Base-by-base conservation (phyloP, 306 rosid genomes). In the Quercus cerris region DNA sequence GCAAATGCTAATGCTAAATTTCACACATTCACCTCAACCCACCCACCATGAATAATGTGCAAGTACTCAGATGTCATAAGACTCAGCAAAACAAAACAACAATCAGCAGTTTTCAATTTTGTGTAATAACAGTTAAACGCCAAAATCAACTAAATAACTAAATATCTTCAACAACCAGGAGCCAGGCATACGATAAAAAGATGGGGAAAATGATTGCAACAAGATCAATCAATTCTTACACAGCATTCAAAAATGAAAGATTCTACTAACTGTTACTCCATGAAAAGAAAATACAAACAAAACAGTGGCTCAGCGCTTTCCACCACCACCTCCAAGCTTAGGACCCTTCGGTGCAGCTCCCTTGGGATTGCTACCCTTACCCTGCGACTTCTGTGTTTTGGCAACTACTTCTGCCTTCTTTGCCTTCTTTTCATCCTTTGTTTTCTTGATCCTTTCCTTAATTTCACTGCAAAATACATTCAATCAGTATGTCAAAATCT, bases 361-460 rank as follows among this genome's bases (percentile, higher is more conserved):
- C 89, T 89, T 94, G 3, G 87, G 5, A 70, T 85, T 67, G 74
- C 51, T 90, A 33, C 90, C 84, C 85, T 91, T 91, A 28, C 88
- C 89, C 69, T 63, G 82, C 4, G 90, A 3, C 74, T 93, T 93
- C 80, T 89, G 91, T 17, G 92, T 2, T 87, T 93, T 93, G 1
- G 94, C 77, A 6, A 33, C 59, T 9, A 89, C 96, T 83, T 94
- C 98, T 2, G 97, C 94, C 84, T 91, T 94, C 86, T 89, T 91
- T 0, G 98, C 95, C 85, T 91, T 94, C 88, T 94, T 94, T 62
- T 94, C 98, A 25, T 94, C 98, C 85, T 94, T 94, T 1, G 97
- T 90, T 25, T 94, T 94, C 86, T 91, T 94, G 71, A 91, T 91
- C 78, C 98, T 87, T 75, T 94, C 98, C 77, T 94, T 94, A 30